phyloP scores from a whole-genome alignment of 371 early-diverging fungal genomes.

The Haplosporangium sp. region DNA sequence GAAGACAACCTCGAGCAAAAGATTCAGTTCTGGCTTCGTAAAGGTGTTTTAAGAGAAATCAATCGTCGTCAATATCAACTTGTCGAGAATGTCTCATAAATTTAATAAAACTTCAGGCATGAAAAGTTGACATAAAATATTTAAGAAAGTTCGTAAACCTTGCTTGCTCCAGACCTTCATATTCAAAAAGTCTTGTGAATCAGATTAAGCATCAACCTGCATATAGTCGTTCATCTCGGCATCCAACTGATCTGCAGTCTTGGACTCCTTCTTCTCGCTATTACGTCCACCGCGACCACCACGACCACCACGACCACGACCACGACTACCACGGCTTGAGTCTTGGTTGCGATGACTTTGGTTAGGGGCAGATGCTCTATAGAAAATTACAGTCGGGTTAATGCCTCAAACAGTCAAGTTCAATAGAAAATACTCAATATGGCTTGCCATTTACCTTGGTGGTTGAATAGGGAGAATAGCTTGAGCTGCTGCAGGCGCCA shows the following conservation, averaged over 20 bases:
- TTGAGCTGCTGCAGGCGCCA: constrained; percentile 63
- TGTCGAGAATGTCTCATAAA: constrained; percentile 8
- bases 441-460: constrained; percentile 27
- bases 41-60: constrained; percentile 26
- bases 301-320: constrained; percentile 46
- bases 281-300: constrained; percentile 53
- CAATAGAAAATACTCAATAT: background rate
- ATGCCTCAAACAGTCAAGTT: background rate
- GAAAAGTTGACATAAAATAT: background rate
- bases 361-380: constrained; percentile 26
- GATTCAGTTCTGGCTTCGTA: constrained; percentile 37
- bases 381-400: background rate
- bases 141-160: background rate
- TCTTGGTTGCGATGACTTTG: constrained; percentile 34
- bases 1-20: constrained; percentile 46
- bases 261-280: constrained; percentile 56
- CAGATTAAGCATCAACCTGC: constrained; percentile 58
- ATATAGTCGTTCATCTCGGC: constrained; percentile 84
- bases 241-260: constrained; percentile 74
- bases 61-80: constrained; percentile 29
- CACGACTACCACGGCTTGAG: constrained; percentile 42
- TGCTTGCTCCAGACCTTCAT: background rate
- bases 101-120: background rate
- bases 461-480: constrained; percentile 30
- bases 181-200: background rate